Evolutionary conservation across 2,329 filamentous ascomycete genomes (phyloP).

Genomic region (Cryphonectria japonica): DNA sequence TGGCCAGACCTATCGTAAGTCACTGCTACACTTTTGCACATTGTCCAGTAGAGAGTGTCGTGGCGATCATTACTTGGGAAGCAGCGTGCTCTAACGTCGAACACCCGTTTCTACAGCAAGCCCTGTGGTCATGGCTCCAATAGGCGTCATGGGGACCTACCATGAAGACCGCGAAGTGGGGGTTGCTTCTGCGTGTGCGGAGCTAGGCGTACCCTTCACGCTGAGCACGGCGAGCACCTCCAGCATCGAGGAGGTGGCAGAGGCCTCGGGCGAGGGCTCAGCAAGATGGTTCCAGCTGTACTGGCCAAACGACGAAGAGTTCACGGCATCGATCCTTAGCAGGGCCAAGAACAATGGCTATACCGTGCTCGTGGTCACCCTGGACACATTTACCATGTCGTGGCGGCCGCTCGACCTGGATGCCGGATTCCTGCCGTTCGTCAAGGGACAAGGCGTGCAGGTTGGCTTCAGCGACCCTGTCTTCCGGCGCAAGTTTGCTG

Average conservation of each 20-base stretch:
- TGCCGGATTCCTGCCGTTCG: constrained; percentile 62
- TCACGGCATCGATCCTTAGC: constrained; percentile 65
- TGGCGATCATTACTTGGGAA: neutral
- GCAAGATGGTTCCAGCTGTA: constrained; percentile 76
- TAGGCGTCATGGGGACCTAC: constrained; percentile 71
- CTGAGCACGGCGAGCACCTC: constrained; percentile 67
- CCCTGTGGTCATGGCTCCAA: constrained; percentile 66
- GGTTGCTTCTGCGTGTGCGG: constrained; percentile 63
- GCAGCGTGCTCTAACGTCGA: constrained; percentile 13
- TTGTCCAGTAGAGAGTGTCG: neutral
- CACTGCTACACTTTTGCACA: no score
- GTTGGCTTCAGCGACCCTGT: constrained; percentile 70
- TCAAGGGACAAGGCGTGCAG: constrained; percentile 60
- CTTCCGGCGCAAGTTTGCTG: constrained; percentile 61
- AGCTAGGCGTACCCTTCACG: constrained; percentile 66
- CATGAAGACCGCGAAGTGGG: constrained; percentile 68
- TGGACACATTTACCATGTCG: constrained; percentile 70
- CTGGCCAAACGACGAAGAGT: constrained; percentile 68
- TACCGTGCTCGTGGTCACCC: constrained; percentile 69
- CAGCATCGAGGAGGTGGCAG: constrained; percentile 68
- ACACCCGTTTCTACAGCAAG: constrained; percentile 26
- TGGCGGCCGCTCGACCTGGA: constrained; percentile 74
- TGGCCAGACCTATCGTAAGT: constrained; percentile 49
- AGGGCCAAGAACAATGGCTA: constrained; percentile 66
- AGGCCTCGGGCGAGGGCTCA: constrained; percentile 55